Conservation (phyloP, 2,329 filamentous ascomycete species). For the Arthrocladium fulminans region DNA sequence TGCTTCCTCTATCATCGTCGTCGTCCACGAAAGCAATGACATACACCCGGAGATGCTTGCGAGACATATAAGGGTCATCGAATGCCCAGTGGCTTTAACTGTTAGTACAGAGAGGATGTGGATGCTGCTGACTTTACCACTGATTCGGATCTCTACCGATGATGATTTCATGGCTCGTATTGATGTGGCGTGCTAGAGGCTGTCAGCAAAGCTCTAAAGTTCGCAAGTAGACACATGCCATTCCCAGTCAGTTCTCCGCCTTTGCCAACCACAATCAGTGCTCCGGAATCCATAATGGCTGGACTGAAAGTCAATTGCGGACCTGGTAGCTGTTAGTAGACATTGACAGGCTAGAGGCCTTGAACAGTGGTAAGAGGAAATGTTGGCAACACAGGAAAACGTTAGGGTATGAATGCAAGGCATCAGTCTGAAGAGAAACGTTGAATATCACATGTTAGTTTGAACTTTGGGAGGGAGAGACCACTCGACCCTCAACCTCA, state of each 20-base stretch:
- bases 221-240: neutral
- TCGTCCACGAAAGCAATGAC: conserved; percentile 35
- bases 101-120: conserved; percentile 5
- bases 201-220: neutral
- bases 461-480: no score
- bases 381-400: no score
- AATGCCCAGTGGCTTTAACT: conserved; percentile 29
- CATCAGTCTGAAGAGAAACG: no score
- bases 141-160: conserved; percentile 28
- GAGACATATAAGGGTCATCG: conserved; percentile 31
- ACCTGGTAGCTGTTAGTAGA: neutral
- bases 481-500: no score
- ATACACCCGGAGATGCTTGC: conserved; percentile 36
- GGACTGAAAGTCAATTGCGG: neutral
- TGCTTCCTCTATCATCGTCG: conserved; percentile 27
- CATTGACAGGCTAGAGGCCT: no score
- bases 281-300: neutral
- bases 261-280: neutral
- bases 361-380: no score
- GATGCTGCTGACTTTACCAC: conserved; percentile 25
- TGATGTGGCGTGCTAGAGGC: neutral
- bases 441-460: no score
- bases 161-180: conserved; percentile 24
- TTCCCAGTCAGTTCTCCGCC: neutral
- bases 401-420: no score